Percentiles rank a stretch among this genome's conserved stretches.
Evolutionary conservation across 2,329 filamentous ascomycete genomes (phyloP).

Genomic region (Fusarium coffeatum): DNA sequence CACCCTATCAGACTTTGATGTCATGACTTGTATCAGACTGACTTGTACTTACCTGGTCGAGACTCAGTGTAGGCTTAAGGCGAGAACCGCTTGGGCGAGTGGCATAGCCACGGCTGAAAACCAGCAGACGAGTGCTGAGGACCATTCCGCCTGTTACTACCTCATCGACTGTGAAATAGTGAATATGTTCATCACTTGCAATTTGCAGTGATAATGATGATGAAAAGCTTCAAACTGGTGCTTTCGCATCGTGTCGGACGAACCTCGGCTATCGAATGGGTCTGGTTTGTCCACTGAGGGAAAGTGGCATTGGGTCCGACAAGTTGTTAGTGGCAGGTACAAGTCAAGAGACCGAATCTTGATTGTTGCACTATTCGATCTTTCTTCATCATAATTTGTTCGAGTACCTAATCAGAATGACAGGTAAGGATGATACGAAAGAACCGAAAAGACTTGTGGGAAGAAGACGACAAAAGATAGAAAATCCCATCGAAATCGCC

Average conservation of each 20-base stretch:
- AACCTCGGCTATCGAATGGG: constrained; percentile 38
- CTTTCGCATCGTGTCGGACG: constrained; percentile 22
- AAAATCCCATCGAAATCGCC: constrained; percentile 59
- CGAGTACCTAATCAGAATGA: constrained; percentile 11
- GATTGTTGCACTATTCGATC: not conserved
- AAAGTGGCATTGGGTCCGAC: not conserved
- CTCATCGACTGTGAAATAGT: constrained; percentile 29
- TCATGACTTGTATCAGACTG: not conserved
- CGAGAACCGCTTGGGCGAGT: constrained; percentile 47
- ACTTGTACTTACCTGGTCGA: constrained; percentile 65
- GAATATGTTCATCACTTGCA: constrained; percentile 16
- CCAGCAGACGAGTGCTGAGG: constrained; percentile 44
- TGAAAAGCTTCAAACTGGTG: constrained; percentile 35
- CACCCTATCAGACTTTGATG: constrained; percentile 18
- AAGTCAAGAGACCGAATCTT: not conserved
- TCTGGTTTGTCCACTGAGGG: not conserved
- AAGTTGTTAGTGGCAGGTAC: constrained; percentile 31
- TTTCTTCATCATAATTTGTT: not conserved
- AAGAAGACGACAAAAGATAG: constrained; percentile 29
- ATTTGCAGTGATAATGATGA: constrained; percentile 16
- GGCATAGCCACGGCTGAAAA: constrained; percentile 51
- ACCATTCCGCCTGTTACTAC: constrained; percentile 45
- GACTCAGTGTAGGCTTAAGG: constrained; percentile 58
- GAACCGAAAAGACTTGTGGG: constrained; percentile 18
- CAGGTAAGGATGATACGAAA: constrained; percentile 8